These are phyloP conservation scores for Lagerstroemia speciosa DNA, from an alignment of 345 rosid genomes.

Conservation along the genomic window DNA sequence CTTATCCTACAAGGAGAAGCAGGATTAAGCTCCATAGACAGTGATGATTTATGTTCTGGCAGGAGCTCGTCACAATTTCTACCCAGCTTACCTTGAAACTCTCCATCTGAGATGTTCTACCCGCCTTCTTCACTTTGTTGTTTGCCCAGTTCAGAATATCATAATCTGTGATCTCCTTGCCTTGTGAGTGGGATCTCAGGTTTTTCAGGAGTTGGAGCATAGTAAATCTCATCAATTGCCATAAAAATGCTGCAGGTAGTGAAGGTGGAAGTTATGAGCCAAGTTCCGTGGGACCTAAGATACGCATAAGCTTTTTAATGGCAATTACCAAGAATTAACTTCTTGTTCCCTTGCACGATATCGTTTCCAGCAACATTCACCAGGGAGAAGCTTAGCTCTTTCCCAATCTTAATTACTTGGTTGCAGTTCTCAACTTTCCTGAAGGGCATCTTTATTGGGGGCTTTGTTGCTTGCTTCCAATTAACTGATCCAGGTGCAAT, in stretches of 20 bases:
- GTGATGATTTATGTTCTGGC: neutral
- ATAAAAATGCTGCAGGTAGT: slow-evolving; percentile 55
- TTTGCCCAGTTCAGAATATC: slow-evolving; percentile 92
- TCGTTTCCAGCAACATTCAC: slow-evolving; percentile 98
- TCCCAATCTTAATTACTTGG: slow-evolving; percentile 71
- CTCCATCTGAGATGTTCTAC: slow-evolving; percentile 62
- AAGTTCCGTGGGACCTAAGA: neutral
- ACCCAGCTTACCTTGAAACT: slow-evolving; percentile 69
- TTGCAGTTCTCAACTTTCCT: slow-evolving; percentile 87
- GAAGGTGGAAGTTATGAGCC: slow-evolving; percentile 7
- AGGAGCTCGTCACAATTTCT: neutral
- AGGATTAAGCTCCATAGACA: slow-evolving; percentile 4
- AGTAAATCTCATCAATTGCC: slow-evolving; percentile 96
- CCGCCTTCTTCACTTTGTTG: slow-evolving; percentile 67
- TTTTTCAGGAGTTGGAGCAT: slow-evolving; percentile 95
- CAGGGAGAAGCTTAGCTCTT: slow-evolving; percentile 66
- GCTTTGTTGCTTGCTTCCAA: slow-evolving; percentile 79
- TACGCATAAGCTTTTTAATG: neutral
- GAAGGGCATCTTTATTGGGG: slow-evolving; percentile 92
- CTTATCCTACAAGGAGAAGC: slow-evolving; percentile 45
- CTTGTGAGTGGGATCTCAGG: slow-evolving; percentile 81
- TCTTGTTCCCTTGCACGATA: slow-evolving; percentile 87
- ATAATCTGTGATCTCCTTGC: slow-evolving; percentile 83
- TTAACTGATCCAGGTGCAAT: slow-evolving; percentile 55
- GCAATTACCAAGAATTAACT: slow-evolving; percentile 54